A percentile compares a stretch with the other conserved stretches of the same genome.
Evolutionary conservation across 257 asterid genomes (phyloP).

Genomic region (Pogostemon cablin): DNA sequence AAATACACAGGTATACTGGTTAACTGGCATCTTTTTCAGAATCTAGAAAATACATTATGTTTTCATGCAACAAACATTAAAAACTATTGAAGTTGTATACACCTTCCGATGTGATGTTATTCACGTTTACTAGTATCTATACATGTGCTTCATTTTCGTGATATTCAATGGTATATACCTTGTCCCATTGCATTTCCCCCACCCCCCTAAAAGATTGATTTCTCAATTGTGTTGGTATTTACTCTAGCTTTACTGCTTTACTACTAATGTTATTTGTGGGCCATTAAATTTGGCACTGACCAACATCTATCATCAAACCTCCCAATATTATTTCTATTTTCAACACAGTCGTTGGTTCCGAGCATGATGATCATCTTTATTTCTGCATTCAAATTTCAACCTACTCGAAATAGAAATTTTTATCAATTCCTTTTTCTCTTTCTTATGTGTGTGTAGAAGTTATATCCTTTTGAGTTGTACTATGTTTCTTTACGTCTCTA

Average conservation of each 20-base stretch:
- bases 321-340: no score
- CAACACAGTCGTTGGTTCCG: no score
- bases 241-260: no score
- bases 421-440: not conserved
- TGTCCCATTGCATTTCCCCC: not conserved
- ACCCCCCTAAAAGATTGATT: not conserved
- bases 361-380: no score
- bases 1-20: slow-evolving; percentile 71
- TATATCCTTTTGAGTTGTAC: no score
- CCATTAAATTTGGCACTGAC: no score
- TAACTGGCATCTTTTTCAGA: not conserved
- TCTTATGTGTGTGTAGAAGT: no score
- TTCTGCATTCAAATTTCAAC: no score
- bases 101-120: not conserved
- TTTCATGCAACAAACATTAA: not conserved
- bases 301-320: no score
- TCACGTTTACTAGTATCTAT: not conserved
- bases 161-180: not conserved
- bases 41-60: not conserved
- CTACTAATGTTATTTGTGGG: no score
- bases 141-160: no score
- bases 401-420: not conserved
- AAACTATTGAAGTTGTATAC: not conserved
- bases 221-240: not conserved
- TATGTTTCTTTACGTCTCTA: not conserved